phyloP scores from a whole-genome alignment of 2,329 filamentous ascomycete species.

The Phyllosticta capitalensis region DNA sequence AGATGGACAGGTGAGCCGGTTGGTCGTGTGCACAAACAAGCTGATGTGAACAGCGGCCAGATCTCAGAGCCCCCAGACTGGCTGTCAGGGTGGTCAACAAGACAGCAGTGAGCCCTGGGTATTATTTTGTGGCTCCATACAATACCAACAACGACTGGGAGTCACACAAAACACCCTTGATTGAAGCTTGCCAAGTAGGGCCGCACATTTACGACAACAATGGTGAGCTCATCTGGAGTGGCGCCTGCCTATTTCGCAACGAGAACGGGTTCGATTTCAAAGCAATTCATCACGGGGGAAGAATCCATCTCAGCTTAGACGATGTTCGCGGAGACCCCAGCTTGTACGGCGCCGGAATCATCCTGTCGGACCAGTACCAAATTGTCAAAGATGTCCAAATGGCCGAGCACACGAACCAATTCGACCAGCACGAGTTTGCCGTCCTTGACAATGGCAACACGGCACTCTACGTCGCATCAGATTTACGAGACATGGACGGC shows the following conservation, averaged over 20 bases:
- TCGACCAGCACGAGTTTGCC: slow-evolving; percentile 46
- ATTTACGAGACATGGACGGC: slow-evolving; percentile 9
- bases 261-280: slow-evolving; percentile 33
- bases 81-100: slow-evolving; percentile 7
- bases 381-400: slow-evolving; percentile 37
- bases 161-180: neutral
- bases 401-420: slow-evolving; percentile 27
- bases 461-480: slow-evolving; percentile 31
- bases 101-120: slow-evolving; percentile 24
- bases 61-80: slow-evolving; percentile 8
- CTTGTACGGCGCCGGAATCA: slow-evolving; percentile 42
- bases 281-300: slow-evolving; percentile 39
- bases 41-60: slow-evolving; percentile 9
- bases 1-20: neutral
- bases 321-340: slow-evolving; percentile 44
- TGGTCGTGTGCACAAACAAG: neutral
- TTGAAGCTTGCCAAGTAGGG: slow-evolving; percentile 18
- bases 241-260: slow-evolving; percentile 38
- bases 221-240: slow-evolving; percentile 39
- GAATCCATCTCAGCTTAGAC: slow-evolving; percentile 35
- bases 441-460: slow-evolving; percentile 36
- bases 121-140: slow-evolving; percentile 43
- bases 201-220: slow-evolving; percentile 20
- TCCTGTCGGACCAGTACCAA: slow-evolving; percentile 42
- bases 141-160: slow-evolving; percentile 8